Conservation (phyloP, 1,284 basidiomycete species). For the Rhizoctonia solani region DNA sequence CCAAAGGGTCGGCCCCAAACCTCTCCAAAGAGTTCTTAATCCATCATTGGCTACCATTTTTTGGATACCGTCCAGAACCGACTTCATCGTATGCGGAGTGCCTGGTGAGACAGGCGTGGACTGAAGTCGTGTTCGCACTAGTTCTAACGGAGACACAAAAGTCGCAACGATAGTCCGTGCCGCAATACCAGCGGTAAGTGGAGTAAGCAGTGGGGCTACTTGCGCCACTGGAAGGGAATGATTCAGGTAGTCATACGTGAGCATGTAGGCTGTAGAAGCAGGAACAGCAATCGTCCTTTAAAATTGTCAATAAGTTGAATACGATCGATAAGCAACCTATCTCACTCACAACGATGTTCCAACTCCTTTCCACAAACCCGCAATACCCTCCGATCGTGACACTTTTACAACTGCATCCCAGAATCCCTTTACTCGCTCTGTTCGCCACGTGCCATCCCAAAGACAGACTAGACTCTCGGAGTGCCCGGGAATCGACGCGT, state of each 20-base stretch:
- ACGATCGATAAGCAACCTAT: neutral
- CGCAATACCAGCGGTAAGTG: slow-evolving; percentile 80
- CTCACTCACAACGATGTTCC: slow-evolving; percentile 79
- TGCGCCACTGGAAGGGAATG: slow-evolving; percentile 51
- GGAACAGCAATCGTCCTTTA: slow-evolving; percentile 87
- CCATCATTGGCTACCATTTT: slow-evolving; percentile 67
- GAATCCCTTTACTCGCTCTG: slow-evolving; percentile 78
- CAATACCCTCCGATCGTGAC: slow-evolving; percentile 71
- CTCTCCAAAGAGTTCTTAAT: slow-evolving; percentile 79
- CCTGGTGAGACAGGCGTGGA: slow-evolving; percentile 73
- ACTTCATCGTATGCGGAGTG: slow-evolving; percentile 73
- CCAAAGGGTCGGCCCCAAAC: slow-evolving; percentile 91
- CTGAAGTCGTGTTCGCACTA: slow-evolving; percentile 92
- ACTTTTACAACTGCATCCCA: slow-evolving; percentile 80
- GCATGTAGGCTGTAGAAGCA: slow-evolving; percentile 92
- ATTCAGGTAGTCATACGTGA: slow-evolving; percentile 91
- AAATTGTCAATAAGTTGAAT: neutral
- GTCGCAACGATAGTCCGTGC: slow-evolving; percentile 83
- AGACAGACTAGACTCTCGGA: slow-evolving; percentile 70
- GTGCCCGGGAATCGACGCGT: slow-evolving; percentile 33
- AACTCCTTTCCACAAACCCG: slow-evolving; percentile 87
- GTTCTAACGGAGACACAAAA: slow-evolving; percentile 86
- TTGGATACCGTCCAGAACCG: slow-evolving; percentile 67
- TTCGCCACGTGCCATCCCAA: slow-evolving; percentile 66
- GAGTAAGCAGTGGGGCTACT: slow-evolving; percentile 59